These are phyloP conservation scores for Yarrowia sp. DNA, from an alignment of 805 yeast genomes.

Conservation along the genomic window DNA sequence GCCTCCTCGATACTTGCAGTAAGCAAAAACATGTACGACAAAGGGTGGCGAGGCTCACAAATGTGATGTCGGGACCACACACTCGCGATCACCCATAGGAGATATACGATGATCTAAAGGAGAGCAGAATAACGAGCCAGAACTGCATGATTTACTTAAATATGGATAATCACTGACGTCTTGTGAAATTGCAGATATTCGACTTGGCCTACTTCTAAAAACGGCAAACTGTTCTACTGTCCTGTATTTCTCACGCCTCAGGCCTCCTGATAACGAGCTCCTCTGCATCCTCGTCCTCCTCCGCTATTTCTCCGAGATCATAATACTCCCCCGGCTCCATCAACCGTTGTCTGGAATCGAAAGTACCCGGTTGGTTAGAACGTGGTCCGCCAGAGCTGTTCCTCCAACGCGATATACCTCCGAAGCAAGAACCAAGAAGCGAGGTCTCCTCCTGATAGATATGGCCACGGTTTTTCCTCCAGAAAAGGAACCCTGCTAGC, in stretches of 20 bases:
- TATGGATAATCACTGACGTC: too few species aligned
- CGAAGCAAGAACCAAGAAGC: constrained; percentile 17
- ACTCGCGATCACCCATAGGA: too few species aligned
- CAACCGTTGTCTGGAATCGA: constrained; percentile 6
- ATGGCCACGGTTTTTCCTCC: constrained; percentile 29
- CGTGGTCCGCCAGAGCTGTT: constrained; percentile 1
- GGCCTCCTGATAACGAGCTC: constrained; percentile 13
- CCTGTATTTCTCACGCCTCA: neutral
- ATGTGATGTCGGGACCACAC: too few species aligned
- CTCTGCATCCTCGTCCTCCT: constrained; percentile 33
- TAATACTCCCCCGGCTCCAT: constrained; percentile 25
- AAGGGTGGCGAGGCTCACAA: too few species aligned
- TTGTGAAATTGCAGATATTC: too few species aligned
- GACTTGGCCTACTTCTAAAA: too few species aligned
- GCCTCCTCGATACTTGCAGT: too few species aligned
- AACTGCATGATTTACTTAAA: too few species aligned
- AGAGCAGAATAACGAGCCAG: too few species aligned
- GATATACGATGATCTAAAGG: too few species aligned
- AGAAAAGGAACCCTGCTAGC: constrained; percentile 30
- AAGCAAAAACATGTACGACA: too few species aligned
- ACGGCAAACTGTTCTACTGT: neutral
- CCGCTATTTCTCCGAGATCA: constrained; percentile 28
- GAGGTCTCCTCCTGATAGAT: constrained; percentile 27
- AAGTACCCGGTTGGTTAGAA: neutral
- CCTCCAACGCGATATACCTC: constrained; percentile 25